These are phyloP conservation scores for Penicillium sp. DNA, from an alignment of 2,329 filamentous ascomycete genomes.

Conservation along the genomic window DNA sequence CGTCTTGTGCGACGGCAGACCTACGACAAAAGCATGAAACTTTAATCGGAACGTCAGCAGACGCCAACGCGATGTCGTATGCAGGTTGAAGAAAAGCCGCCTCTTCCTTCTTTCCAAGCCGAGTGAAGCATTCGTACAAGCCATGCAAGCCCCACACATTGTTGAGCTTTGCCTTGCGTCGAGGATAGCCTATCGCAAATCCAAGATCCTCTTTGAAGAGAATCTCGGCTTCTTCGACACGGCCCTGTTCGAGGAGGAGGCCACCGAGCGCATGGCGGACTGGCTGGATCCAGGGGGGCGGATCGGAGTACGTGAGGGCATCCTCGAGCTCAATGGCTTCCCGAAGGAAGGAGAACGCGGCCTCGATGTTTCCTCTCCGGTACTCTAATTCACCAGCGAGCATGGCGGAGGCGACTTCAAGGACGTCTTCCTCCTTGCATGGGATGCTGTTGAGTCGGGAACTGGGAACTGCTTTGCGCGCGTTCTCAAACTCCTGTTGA, in stretches of 20 bases:
- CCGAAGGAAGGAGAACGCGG: conserved; percentile 60
- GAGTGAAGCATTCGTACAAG: conserved; percentile 66
- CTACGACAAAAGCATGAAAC: background rate
- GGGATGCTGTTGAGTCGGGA: conserved; percentile 68
- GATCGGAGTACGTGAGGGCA: conserved; percentile 66
- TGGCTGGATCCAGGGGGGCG: conserved; percentile 76
- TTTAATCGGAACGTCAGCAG: background rate
- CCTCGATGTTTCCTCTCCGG: conserved; percentile 58
- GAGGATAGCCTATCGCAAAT: conserved; percentile 54
- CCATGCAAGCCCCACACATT: conserved; percentile 76
- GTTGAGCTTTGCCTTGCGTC: conserved; percentile 64
- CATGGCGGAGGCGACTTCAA: conserved; percentile 63
- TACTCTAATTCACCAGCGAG: conserved; percentile 72
- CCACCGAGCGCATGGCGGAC: conserved; percentile 69
- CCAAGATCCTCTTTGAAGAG: conserved; percentile 64
- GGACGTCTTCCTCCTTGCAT: conserved; percentile 56
- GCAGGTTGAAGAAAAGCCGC: conserved; percentile 49
- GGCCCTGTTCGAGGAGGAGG: conserved; percentile 65
- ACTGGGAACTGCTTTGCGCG: conserved; percentile 48
- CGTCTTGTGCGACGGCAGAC: background rate
- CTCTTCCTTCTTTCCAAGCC: conserved; percentile 51
- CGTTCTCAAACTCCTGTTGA: conserved; percentile 43
- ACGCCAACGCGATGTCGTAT: conserved; percentile 50
- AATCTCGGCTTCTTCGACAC: conserved; percentile 53
- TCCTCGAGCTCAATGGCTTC: conserved; percentile 63